Percentiles rank a stretch among this genome's conserved stretches.
phyloP scores from a whole-genome alignment of 768 basidiomycete species.

The Collybia nuda region DNA sequence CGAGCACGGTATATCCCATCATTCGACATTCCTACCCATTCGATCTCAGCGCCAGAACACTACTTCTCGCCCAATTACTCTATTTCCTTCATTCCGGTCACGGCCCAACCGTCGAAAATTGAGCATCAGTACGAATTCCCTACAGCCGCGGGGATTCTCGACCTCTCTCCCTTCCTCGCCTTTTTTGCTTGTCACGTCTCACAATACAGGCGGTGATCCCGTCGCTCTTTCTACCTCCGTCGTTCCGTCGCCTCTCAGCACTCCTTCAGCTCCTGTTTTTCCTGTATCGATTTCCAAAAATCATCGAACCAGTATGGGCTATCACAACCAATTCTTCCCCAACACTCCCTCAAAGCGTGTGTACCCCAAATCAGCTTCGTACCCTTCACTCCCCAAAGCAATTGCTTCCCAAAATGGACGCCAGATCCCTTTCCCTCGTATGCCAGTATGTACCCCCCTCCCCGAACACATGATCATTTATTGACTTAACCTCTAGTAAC shows the following conservation, averaged over 20 bases:
- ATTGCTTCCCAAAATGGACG: background rate
- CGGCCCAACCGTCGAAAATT: background rate
- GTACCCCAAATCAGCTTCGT: background rate
- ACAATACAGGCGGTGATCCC: background rate
- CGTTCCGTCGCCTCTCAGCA: background rate
- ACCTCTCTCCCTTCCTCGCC: slow-evolving; percentile 9
- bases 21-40: slow-evolving; percentile 7
- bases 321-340: slow-evolving; percentile 20
- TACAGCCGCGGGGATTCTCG: slow-evolving; percentile 3
- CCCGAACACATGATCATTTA: too few relatives aligned
- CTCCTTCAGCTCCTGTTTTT: slow-evolving; percentile 2
- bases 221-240: slow-evolving; percentile 3
- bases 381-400: background rate
- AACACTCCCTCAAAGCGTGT: background rate
- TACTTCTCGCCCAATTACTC: background rate
- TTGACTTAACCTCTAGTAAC: too few relatives aligned
- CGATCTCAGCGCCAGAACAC: background rate
- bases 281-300: slow-evolving; percentile 3
- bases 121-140: background rate
- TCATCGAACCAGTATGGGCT: slow-evolving; percentile 15
- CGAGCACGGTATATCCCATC: slow-evolving; percentile 1
- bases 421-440: background rate
- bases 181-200: slow-evolving; percentile 6
- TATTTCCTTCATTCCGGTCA: background rate
- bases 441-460: background rate